Percentiles rank a stretch among this genome's conserved stretches.
These are phyloP conservation scores for Beta lomatogona DNA, from an alignment of 179 eudicot genomes.

Conservation along the genomic window DNA sequence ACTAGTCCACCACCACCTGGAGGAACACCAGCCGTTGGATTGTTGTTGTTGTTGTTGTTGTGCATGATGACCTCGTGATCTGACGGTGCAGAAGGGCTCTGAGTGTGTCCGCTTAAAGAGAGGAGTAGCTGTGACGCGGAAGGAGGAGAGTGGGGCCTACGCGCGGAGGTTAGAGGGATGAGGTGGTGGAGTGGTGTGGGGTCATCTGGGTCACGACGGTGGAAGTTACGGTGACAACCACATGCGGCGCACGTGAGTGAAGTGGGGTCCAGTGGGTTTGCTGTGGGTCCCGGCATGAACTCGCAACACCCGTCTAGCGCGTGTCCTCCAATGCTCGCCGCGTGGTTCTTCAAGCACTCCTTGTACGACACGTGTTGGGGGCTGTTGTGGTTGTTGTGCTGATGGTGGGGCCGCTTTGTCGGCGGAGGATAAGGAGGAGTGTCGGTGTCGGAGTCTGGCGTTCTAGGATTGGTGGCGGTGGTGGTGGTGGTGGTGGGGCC, in stretches of 20 bases:
- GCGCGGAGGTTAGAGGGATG: constrained; percentile 24
- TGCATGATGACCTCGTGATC: constrained; percentile 10
- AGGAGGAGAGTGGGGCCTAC: constrained; percentile 30
- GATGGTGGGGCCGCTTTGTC: constrained; percentile 17
- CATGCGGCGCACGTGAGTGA: constrained; percentile 52
- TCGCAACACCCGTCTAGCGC: constrained; percentile 51
- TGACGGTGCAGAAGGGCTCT: constrained; percentile 28
- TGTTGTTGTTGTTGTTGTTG: neutral
- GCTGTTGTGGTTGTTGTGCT: neutral
- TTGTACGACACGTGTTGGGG: constrained; percentile 37
- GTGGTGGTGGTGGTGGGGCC: constrained; percentile 12
- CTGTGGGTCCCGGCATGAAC: constrained; percentile 48
- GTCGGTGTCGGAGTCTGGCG: constrained; percentile 35
- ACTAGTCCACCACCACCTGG: neutral
- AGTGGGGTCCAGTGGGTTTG: constrained; percentile 26
- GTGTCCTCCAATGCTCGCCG: constrained; percentile 49
- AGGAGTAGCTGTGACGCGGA: constrained; percentile 34
- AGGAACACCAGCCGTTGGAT: constrained; percentile 5
- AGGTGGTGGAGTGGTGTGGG: constrained; percentile 42
- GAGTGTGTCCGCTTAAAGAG: constrained; percentile 32
- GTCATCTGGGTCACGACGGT: constrained; percentile 53
- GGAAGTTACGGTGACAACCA: constrained; percentile 54
- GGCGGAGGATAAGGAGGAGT: constrained; percentile 34
- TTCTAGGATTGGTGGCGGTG: constrained; percentile 8
- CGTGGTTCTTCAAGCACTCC: constrained; percentile 52